A percentile compares a stretch with the other conserved stretches of the same genome.
These are phyloP conservation scores for Mucor indicus DNA, from an alignment of 371 early-diverging fungal species.

Conservation along the genomic window DNA sequence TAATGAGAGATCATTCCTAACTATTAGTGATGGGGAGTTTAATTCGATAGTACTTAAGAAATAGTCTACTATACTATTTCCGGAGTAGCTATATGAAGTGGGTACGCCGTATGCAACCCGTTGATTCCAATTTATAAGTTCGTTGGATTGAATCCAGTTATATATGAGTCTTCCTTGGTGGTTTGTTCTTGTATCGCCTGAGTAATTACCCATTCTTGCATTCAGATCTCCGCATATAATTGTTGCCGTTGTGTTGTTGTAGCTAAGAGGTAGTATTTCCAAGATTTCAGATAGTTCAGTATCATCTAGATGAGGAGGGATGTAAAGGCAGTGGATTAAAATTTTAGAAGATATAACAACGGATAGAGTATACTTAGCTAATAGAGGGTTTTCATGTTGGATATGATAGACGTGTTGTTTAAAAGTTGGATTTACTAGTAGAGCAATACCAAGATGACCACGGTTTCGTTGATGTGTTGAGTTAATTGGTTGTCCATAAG, in stretches of 20 bases:
- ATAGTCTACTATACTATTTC: no score
- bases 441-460: neutral
- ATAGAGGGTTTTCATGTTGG: neutral
- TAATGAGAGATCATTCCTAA: no score
- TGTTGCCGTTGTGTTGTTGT: no score
- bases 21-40: no score
- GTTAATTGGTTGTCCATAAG: neutral
- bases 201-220: neutral
- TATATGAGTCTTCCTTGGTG: constrained; percentile 2
- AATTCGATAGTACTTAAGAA: no score
- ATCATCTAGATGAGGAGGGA: neutral
- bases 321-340: neutral
- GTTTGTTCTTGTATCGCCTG: neutral
- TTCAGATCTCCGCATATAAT: constrained; percentile 15
- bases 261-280: neutral
- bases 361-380: neutral
- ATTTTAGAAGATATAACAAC: neutral
- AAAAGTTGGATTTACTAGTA: neutral
- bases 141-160: no score
- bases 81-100: no score
- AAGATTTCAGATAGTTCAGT: neutral
- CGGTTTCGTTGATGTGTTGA: neutral
- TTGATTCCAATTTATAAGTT: no score
- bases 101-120: no score
- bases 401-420: neutral